These are phyloP conservation scores for Rhypophila decipiens DNA, from an alignment of 495 filamentous ascomycete genomes.

Conservation along the genomic window DNA sequence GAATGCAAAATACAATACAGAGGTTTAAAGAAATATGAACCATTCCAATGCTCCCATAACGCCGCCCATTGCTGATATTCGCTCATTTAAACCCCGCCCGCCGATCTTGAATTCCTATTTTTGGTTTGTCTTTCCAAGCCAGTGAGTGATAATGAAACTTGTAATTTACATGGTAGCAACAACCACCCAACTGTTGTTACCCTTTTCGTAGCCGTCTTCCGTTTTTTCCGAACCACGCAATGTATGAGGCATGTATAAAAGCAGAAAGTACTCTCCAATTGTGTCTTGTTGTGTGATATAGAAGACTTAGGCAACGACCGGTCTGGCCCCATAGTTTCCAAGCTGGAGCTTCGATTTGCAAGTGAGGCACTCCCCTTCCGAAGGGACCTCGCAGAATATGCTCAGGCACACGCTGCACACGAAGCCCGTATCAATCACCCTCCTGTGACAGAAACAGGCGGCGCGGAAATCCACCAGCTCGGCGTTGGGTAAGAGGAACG, in stretches of 20 bases:
- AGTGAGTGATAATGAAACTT: background rate
- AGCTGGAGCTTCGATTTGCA: slow-evolving; percentile 79
- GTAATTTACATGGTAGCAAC: slow-evolving; percentile 3
- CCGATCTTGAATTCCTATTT: background rate
- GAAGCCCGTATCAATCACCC: slow-evolving; percentile 84
- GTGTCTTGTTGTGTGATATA: too few relatives aligned
- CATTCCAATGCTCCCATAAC: background rate
- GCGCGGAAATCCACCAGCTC: slow-evolving; percentile 91
- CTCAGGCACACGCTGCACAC: slow-evolving; percentile 95
- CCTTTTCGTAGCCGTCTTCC: too few relatives aligned
- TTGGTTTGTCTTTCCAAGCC: slow-evolving; percentile 23
- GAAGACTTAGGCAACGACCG: too few relatives aligned
- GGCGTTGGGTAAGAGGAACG: slow-evolving; percentile 68
- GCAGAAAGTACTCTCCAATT: too few relatives aligned
- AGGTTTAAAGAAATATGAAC: too few relatives aligned
- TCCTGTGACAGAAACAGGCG: slow-evolving; percentile 93
- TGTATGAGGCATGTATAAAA: too few relatives aligned
- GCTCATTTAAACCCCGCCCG: background rate
- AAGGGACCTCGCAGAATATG: slow-evolving; percentile 49
- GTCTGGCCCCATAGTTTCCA: slow-evolving; percentile 65
- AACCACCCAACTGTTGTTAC: background rate
- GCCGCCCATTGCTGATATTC: background rate
- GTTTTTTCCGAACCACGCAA: too few relatives aligned
- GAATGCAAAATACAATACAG: too few relatives aligned
- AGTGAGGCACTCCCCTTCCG: slow-evolving; percentile 71